Conservation (phyloP, 1,284 basidiomycete genomes). For the Pholiota adiposa region DNA sequence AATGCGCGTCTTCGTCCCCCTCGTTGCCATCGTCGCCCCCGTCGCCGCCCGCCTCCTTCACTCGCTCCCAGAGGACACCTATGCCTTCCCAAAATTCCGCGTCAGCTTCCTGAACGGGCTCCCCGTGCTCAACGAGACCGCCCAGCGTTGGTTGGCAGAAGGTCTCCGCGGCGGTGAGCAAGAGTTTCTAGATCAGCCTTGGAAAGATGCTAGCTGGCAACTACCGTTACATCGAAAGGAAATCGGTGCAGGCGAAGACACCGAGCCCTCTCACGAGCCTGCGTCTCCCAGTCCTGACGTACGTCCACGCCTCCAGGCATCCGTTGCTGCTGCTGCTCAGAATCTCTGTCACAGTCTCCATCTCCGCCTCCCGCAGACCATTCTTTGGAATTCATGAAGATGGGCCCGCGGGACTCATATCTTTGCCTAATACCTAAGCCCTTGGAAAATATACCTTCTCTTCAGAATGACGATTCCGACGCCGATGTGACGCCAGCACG, state of each 20-base stretch:
- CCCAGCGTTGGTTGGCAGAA: conserved; percentile 67
- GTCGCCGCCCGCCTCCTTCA: conserved; percentile 57
- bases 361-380: conserved; percentile 32
- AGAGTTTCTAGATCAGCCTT: conserved; percentile 76
- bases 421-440: conserved; percentile 77
- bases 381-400: conserved; percentile 71
- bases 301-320: conserved; percentile 33
- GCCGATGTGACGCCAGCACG: conserved; percentile 66
- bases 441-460: conserved; percentile 46
- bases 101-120: conserved; percentile 82
- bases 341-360: conserved; percentile 11
- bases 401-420: conserved; percentile 69
- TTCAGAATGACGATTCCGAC: conserved; percentile 54
- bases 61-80: conserved; percentile 78
- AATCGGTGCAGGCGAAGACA: conserved; percentile 55
- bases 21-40: conserved; percentile 27
- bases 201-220: conserved; percentile 46
- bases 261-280: conserved; percentile 26
- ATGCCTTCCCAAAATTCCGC: conserved; percentile 84
- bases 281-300: conserved; percentile 25
- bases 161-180: conserved; percentile 74
- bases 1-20: conserved; percentile 22
- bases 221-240: conserved; percentile 47
- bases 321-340: conserved; percentile 24
- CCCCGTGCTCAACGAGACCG: conserved; percentile 78